Evolutionary conservation across 2,329 filamentous ascomycete genomes (phyloP).

Genomic region (Neoarthrinium moseri): DNA sequence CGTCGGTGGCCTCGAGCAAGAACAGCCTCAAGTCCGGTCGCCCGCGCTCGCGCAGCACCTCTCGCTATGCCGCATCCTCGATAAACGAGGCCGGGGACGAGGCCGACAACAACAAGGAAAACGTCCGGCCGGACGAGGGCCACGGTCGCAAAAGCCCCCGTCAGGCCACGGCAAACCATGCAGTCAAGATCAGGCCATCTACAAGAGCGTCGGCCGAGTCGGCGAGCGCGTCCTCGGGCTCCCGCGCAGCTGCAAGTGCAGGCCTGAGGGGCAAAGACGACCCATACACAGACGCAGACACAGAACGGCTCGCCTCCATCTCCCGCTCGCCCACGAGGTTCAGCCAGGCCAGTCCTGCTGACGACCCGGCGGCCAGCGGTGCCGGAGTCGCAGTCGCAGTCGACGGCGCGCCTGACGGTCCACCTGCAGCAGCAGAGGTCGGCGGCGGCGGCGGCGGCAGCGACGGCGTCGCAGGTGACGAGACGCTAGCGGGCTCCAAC

Average conservation of each 20-base stretch:
- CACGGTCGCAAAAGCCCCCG: neutral
- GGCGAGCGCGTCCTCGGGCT: neutral
- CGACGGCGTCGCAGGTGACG: slow-evolving; percentile 7
- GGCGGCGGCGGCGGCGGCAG: neutral
- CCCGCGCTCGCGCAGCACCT: slow-evolving; percentile 1
- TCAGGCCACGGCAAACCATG: neutral
- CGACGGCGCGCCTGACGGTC: neutral
- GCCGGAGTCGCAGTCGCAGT: too few species aligned
- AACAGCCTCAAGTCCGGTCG: slow-evolving; percentile 5
- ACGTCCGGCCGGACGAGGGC: neutral
- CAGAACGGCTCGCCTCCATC: neutral
- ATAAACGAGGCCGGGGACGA: slow-evolving; percentile 1
- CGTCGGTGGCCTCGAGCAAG: slow-evolving; percentile 10
- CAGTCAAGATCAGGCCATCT: slow-evolving; percentile 6
- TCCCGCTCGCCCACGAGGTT: too few species aligned
- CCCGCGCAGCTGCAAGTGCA: neutral
- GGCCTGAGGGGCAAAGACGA: neutral
- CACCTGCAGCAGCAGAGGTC: slow-evolving; percentile 2
- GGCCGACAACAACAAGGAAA: neutral
- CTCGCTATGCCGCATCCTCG: slow-evolving; percentile 1
- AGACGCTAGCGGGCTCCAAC: slow-evolving; percentile 17
- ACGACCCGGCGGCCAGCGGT: too few species aligned
- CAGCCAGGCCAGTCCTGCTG: too few species aligned
- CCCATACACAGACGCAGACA: neutral
- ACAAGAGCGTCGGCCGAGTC: neutral